These are phyloP conservation scores for Antrodiella citrinella DNA, from an alignment of 768 basidiomycete species.

Conservation along the genomic window DNA sequence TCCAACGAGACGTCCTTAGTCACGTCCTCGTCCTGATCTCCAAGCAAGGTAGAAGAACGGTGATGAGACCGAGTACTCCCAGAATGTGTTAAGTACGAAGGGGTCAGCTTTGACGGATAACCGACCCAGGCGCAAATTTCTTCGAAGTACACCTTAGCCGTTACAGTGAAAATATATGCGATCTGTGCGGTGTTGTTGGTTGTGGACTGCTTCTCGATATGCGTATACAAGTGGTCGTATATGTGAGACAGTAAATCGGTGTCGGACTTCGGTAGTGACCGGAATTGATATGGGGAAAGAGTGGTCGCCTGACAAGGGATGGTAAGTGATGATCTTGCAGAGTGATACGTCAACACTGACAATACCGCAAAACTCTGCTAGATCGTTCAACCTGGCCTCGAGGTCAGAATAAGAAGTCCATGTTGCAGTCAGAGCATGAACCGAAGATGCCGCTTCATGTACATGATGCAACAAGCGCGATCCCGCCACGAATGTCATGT, in stretches of 20 bases:
- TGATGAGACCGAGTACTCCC: not conserved
- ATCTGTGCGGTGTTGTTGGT: constrained; percentile 41
- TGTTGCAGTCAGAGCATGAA: constrained; percentile 12
- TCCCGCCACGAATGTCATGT: constrained; percentile 38
- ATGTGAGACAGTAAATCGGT: constrained; percentile 50
- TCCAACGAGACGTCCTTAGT: constrained; percentile 23
- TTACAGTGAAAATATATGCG: constrained; percentile 58
- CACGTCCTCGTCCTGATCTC: constrained; percentile 27
- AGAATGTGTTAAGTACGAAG: not conserved
- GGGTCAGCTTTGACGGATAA: constrained; percentile 16
- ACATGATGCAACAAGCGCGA: not conserved
- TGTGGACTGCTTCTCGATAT: constrained; percentile 47
- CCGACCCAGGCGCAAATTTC: constrained; percentile 55
- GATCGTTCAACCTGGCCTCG: constrained; percentile 25
- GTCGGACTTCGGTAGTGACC: constrained; percentile 21
- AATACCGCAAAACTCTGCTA: constrained; percentile 39
- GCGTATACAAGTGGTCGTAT: constrained; percentile 46
- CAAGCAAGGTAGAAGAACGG: constrained; percentile 1
- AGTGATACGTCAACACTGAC: no score
- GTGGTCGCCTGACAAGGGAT: no score
- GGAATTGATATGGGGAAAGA: no score
- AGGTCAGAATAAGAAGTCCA: constrained; percentile 19
- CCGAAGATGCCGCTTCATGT: not conserved
- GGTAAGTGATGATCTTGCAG: no score
- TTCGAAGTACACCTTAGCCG: constrained; percentile 57